Evolutionary conservation across 1,284 basidiomycete genomes (phyloP), one percentile per base, ranked within the genome.

Genomic region (Volvariella volvacea): DNA sequence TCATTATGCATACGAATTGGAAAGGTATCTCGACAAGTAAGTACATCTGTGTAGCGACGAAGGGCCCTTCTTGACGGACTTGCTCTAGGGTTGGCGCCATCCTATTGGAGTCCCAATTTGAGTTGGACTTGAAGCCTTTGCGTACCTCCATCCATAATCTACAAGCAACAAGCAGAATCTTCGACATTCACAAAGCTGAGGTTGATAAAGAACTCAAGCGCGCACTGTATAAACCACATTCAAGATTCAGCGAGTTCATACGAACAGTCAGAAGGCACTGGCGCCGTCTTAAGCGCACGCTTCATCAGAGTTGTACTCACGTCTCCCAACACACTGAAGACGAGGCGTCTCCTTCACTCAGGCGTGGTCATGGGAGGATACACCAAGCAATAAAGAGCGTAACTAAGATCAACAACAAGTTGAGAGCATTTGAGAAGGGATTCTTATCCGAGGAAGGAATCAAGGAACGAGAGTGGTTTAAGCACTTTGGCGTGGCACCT

Each of bases 401-500:
- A 39, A 70, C 72, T 41, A 57, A 49, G 19, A 74, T 82, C 44
- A 95, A 95, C 64, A 66, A 73, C 61, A 85, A 84, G 60, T 66
- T 92, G 19, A 66, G 74, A 34, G 58, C 65, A 3, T 94, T 95
- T 53, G 94, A 97, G 62, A 72, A 73, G 46, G 90, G 89, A 2
- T 90, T 96, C 65, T 82, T 94, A 53, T 80, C 80, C 3, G 70
- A 85, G 52, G 76, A 76, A 15, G 93, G 93, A 15, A 66, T 70
- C 48, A 82, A 80, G 56, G 84, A 85, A 49, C 73, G 88, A 30
- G 81, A 88, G 57, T 93, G 90, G 90, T 93, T 67, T 47, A 63
- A 73, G 56, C 88, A 93, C 62, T 69, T 94, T 38, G 89, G 77
- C 16, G 88, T 92, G 31, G 88, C 91, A 4, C 92, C 93, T 9